phyloP scores from a whole-genome alignment of 2,329 filamentous ascomycete species.

The Fusarium sp. region DNA sequence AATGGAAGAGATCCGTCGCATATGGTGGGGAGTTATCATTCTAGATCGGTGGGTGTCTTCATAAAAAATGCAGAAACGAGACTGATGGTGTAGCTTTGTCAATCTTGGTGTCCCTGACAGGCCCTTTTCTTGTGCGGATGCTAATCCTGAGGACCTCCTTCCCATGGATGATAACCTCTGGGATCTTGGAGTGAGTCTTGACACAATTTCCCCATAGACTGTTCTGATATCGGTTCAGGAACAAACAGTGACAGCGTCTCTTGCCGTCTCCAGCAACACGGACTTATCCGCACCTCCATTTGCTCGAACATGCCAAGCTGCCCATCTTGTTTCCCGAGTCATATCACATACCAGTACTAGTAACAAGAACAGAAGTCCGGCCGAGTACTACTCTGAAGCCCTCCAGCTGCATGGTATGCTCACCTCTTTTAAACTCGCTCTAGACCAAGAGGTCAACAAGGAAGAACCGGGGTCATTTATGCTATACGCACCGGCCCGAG shows the following conservation, averaged over 20 bases:
- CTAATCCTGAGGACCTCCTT: slow-evolving; percentile 18
- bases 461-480: not conserved
- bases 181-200: slow-evolving; percentile 15
- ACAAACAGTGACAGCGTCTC: slow-evolving; percentile 17
- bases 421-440: slow-evolving; percentile 9
- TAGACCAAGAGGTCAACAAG: slow-evolving; percentile 3
- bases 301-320: slow-evolving; percentile 17
- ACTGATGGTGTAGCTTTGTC: slow-evolving; percentile 9
- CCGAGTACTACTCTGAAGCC: slow-evolving; percentile 7
- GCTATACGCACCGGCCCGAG: slow-evolving; percentile 9
- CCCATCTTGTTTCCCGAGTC: slow-evolving; percentile 20
- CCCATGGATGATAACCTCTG: slow-evolving; percentile 18
- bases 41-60: slow-evolving; percentile 12
- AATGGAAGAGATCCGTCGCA: slow-evolving; percentile 22
- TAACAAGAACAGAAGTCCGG: not conserved
- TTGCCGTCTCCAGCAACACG: slow-evolving; percentile 20
- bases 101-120: slow-evolving; percentile 14
- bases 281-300: slow-evolving; percentile 13
- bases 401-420: slow-evolving; percentile 16
- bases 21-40: slow-evolving; percentile 22
- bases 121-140: slow-evolving; percentile 22
- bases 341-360: slow-evolving; percentile 6
- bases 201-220: not conserved
- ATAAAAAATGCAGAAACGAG: not conserved
- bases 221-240: not conserved